Percentiles rank a stretch among this genome's conserved stretches.
Evolutionary conservation across 2,329 filamentous ascomycete genomes (phyloP).

Genomic region (Sclerotinia glacialis): DNA sequence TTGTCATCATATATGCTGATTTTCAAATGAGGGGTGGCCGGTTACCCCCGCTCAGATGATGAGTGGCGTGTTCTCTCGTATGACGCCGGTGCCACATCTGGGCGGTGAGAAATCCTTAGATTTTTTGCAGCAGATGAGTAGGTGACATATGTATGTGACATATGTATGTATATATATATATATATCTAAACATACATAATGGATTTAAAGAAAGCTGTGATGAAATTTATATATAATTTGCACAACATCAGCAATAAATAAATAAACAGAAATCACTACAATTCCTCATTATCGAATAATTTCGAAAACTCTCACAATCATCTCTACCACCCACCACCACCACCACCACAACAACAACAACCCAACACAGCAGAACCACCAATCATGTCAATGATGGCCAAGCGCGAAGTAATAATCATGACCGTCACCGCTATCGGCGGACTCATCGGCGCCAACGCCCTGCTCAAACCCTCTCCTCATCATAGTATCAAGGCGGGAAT

Average conservation of each 20-base stretch:
- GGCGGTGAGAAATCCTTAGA: not conserved
- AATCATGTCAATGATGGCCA: slow-evolving; percentile 9
- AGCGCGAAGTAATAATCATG: slow-evolving; percentile 18
- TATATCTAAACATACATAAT: not conserved
- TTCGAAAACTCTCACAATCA: not conserved
- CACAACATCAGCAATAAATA: not conserved
- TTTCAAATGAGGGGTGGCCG: slow-evolving; percentile 10
- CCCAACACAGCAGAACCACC: not conserved
- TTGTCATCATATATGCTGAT: not conserved
- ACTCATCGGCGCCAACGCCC: slow-evolving; percentile 18
- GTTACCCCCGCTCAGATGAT: slow-evolving; percentile 6
- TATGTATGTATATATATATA: not conserved
- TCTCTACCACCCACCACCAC: not conserved
- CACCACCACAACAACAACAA: not conserved
- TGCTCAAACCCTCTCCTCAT: slow-evolving; percentile 13
- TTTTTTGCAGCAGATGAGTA: not conserved
- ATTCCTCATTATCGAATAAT: not conserved
- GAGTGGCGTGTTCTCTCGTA: slow-evolving; percentile 17
- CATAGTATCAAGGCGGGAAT: slow-evolving; percentile 16
- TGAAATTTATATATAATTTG: not conserved
- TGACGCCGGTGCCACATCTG: not conserved
- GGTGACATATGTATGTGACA: too few relatives aligned
- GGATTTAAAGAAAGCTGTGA: too few relatives aligned
- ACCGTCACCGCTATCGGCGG: slow-evolving; percentile 9
- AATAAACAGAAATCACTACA: not conserved